Conservation (phyloP, 371 early-diverging fungal genomes). For the Parasitella parasitica region DNA sequence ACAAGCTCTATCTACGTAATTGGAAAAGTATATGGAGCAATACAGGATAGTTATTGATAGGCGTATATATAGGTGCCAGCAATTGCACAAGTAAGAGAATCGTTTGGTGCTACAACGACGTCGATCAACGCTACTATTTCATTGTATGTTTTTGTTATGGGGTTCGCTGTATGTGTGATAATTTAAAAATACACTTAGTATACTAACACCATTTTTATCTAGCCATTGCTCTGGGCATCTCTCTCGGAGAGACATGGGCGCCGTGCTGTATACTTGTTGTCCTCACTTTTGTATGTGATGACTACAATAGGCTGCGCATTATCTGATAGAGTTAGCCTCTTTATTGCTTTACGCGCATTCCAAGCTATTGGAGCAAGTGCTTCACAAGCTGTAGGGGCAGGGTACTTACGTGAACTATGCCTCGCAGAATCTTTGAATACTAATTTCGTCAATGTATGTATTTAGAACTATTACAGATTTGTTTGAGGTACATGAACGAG, state of each 20-base stretch:
- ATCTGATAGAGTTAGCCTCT: conserved; percentile 49
- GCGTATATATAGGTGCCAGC: conserved; percentile 35
- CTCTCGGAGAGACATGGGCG: conserved; percentile 69
- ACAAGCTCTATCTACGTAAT: conserved; percentile 49
- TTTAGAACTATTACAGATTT: conserved; percentile 37
- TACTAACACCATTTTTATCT: no score
- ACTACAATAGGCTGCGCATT: conserved; percentile 69
- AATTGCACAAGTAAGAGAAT: conserved; percentile 33
- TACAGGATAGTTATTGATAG: neutral
- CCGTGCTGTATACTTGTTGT: conserved; percentile 59
- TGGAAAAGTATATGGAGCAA: neutral
- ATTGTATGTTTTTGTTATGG: conserved; percentile 42
- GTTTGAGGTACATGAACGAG: conserved; percentile 38
- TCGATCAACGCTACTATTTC: conserved; percentile 47
- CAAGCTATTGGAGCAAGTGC: conserved; percentile 76
- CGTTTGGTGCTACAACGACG: conserved; percentile 33
- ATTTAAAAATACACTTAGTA: neutral
- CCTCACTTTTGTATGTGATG: conserved; percentile 54
- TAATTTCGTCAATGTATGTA: neutral
- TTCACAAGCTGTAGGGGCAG: conserved; percentile 73
- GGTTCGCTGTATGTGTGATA: conserved; percentile 32
- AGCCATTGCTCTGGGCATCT: conserved; percentile 71
- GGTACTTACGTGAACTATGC: conserved; percentile 29
- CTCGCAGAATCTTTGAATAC: neutral
- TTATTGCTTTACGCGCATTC: conserved; percentile 63